These are phyloP conservation scores for Tephrocybe sp. DNA, from an alignment of 768 basidiomycete genomes.

Conservation along the genomic window DNA sequence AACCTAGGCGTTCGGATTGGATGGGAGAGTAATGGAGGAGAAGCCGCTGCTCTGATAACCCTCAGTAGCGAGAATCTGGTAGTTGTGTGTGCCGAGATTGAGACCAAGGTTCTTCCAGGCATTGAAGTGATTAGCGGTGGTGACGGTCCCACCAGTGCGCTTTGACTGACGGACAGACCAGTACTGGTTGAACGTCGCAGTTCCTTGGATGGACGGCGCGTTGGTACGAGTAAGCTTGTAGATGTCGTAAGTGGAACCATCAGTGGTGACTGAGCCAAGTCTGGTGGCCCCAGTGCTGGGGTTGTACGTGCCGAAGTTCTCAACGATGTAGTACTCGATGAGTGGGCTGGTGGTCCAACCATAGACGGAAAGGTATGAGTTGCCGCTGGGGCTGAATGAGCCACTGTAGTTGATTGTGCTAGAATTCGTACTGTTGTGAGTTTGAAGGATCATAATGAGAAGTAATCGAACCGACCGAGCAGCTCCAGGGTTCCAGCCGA, in stretches of 20 bases:
- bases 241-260: constrained; percentile 42
- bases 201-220: constrained; percentile 40
- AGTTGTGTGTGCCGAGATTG: constrained; percentile 36
- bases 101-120: constrained; percentile 39
- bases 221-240: constrained; percentile 19
- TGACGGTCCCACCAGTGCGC: constrained; percentile 32
- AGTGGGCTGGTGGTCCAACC: constrained; percentile 44
- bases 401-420: constrained; percentile 36
- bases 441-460: background rate
- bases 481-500: constrained; percentile 35
- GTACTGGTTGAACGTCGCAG: constrained; percentile 42
- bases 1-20: no score
- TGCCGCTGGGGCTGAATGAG: constrained; percentile 35
- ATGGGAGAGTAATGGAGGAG: constrained; percentile 13
- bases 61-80: constrained; percentile 47
- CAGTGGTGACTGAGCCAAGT: constrained; percentile 37
- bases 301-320: constrained; percentile 39
- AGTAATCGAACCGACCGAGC: constrained; percentile 17
- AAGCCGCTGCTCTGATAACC: constrained; percentile 39
- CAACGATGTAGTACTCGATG: constrained; percentile 46
- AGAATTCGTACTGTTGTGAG: no score
- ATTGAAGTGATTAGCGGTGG: constrained; percentile 38
- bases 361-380: constrained; percentile 41
- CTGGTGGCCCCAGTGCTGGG: constrained; percentile 28
- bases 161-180: constrained; percentile 40